Evolutionary conservation across 495 filamentous ascomycete genomes (phyloP).

Genomic region (Trichocladium uniseriatum): DNA sequence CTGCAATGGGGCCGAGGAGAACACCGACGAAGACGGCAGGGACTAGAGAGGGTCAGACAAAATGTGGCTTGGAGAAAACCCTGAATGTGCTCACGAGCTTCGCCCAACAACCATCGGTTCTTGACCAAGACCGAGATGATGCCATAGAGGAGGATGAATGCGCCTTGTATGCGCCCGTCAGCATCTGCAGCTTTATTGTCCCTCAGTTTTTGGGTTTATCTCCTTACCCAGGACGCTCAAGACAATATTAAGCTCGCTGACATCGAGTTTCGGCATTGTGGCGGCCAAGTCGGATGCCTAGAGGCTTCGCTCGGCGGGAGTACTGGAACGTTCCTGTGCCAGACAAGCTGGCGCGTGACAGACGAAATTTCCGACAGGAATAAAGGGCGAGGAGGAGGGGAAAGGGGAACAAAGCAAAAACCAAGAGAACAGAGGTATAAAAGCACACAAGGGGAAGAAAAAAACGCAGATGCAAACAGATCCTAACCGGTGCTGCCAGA

Average conservation of each 20-base stretch:
- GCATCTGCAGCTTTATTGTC: not conserved
- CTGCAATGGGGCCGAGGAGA: conserved; percentile 39
- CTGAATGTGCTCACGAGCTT: conserved; percentile 38
- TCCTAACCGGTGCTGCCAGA: no score
- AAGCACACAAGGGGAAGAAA: no score
- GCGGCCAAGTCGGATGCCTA: no score
- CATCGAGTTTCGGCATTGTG: conserved; percentile 41
- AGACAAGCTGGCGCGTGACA: no score
- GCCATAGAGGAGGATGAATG: conserved; percentile 36
- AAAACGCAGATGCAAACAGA: no score
- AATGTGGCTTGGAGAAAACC: not conserved
- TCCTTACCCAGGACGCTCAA: conserved; percentile 29
- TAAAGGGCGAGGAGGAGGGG: no score
- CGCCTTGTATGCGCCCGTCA: conserved; percentile 5
- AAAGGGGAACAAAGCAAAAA: no score
- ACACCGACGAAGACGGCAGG: conserved; percentile 43
- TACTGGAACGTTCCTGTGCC: no score
- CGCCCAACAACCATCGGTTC: conserved; percentile 47
- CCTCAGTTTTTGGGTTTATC: not conserved
- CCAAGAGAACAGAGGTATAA: no score
- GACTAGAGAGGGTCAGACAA: conserved; percentile 27
- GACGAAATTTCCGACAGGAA: no score
- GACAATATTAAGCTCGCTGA: conserved; percentile 44
- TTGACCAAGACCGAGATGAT: conserved; percentile 46
- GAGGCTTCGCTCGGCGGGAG: no score